Conservation (phyloP, 164 flowering plant species). For the Tetrastigma voinierianum region DNA sequence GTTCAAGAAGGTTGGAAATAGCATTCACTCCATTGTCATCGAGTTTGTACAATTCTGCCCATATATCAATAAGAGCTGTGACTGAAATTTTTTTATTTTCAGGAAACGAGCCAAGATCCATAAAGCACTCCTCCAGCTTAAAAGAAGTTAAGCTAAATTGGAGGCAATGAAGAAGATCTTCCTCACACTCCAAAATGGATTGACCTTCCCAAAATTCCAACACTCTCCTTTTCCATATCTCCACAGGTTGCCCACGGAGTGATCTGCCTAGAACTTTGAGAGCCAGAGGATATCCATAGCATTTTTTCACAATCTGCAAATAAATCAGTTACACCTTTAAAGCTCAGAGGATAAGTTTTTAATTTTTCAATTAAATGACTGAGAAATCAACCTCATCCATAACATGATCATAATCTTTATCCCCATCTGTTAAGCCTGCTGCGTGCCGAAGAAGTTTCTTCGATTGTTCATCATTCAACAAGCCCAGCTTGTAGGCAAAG, state of each 20-base stretch:
- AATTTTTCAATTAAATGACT: no score
- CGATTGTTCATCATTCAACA: constrained; percentile 33
- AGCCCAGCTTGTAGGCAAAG: constrained; percentile 19
- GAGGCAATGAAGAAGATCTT: no score
- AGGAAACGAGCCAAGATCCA: constrained; percentile 57
- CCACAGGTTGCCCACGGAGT: constrained; percentile 22
- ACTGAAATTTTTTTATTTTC: constrained; percentile 49
- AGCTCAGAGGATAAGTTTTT: no score
- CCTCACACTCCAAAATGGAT: constrained; percentile 20
- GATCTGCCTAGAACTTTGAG: constrained; percentile 35
- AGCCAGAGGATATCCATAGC: constrained; percentile 40
- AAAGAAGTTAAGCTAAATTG: constrained; percentile 33
- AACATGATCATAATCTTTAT: constrained; percentile 21
- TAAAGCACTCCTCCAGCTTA: constrained; percentile 29
- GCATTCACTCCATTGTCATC: no score
- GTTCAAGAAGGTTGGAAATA: no score
- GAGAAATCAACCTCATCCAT: no score
- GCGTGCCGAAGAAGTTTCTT: constrained; percentile 28
- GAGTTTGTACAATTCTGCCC: no score
- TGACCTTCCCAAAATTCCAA: constrained; percentile 15
- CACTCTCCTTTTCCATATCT: constrained; percentile 18
- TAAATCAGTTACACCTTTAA: no score
- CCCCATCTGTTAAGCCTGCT: constrained; percentile 20
- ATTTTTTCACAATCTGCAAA: constrained; percentile 37
- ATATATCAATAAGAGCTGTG: constrained; percentile 48